Evolutionary conservation across 805 yeast genomes (phyloP).

Genomic region (Ogataea trehaloabstinens): DNA sequence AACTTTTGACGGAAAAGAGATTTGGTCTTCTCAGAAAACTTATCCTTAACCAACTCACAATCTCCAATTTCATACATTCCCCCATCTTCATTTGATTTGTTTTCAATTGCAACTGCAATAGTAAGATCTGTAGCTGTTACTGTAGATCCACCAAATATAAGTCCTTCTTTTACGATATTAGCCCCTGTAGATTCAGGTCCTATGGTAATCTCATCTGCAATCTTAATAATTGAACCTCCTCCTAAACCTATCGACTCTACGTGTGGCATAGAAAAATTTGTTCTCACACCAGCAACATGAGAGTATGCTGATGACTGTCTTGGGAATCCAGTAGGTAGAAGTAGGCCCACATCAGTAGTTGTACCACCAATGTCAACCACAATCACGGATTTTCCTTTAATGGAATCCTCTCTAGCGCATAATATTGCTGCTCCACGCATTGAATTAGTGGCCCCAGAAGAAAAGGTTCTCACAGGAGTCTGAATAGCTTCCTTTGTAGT

Average conservation of each 20-base stretch:
- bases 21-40: conserved; percentile 6
- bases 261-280: conserved; percentile 51
- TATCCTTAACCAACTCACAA: conserved; percentile 9
- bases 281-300: conserved; percentile 45
- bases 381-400: conserved; percentile 32
- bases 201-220: conserved; percentile 26
- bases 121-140: conserved; percentile 44
- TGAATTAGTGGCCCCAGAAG: conserved; percentile 47
- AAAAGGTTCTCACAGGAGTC: conserved; percentile 43
- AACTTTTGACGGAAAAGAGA: conserved; percentile 5
- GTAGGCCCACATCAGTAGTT: conserved; percentile 48
- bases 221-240: conserved; percentile 46
- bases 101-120: conserved; percentile 30
- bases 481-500: conserved; percentile 36
- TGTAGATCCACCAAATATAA: conserved; percentile 42
- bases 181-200: conserved; percentile 51
- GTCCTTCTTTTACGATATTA: conserved; percentile 35
- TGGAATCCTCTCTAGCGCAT: conserved; percentile 30
- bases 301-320: conserved; percentile 44
- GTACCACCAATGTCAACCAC: conserved; percentile 54
- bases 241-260: conserved; percentile 50
- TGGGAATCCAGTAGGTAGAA: conserved; percentile 46
- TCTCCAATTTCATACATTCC: conserved; percentile 28
- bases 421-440: conserved; percentile 46
- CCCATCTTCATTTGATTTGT: conserved; percentile 31